Evolutionary conservation across 768 basidiomycete species (phyloP).

Genomic region (Termitomyces sp.): DNA sequence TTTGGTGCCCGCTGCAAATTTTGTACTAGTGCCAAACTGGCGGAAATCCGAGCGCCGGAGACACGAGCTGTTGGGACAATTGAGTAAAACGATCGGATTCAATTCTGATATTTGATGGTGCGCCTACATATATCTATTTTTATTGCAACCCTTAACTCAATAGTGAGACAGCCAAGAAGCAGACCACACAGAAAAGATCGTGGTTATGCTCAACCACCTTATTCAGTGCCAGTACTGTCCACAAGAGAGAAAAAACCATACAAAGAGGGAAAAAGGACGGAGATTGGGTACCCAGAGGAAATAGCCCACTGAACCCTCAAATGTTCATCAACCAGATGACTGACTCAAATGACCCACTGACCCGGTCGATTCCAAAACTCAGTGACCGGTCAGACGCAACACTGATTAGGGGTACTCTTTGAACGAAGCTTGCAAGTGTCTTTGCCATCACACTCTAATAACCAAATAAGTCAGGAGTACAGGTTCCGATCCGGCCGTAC

Average conservation of each 20-base stretch:
- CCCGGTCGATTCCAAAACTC: too few relatives aligned
- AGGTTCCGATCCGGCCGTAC: background rate
- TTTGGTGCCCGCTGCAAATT: slow-evolving; percentile 6
- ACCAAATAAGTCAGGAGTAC: background rate
- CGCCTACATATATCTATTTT: background rate
- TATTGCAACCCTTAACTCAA: background rate
- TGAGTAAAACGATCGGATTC: background rate
- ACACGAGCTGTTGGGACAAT: background rate
- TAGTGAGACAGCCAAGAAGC: background rate
- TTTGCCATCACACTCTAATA: background rate
- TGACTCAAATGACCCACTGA: too few relatives aligned
- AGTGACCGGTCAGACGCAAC: too few relatives aligned
- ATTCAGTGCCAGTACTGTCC: background rate
- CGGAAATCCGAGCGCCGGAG: background rate
- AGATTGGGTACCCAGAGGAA: too few relatives aligned
- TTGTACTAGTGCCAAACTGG: slow-evolving; percentile 3
- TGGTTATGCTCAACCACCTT: slow-evolving; percentile 1
- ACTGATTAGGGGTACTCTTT: background rate
- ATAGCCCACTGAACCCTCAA: too few relatives aligned
- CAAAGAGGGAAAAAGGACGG: background rate
- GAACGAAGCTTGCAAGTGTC: background rate
- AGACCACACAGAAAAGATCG: background rate
- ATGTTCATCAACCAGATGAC: too few relatives aligned
- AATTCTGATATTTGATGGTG: slow-evolving; percentile 2
- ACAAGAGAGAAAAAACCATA: background rate